Conservation (phyloP, 228 moss, liverwort and hornwort genomes). For the Sphagnum magellanicum region DNA sequence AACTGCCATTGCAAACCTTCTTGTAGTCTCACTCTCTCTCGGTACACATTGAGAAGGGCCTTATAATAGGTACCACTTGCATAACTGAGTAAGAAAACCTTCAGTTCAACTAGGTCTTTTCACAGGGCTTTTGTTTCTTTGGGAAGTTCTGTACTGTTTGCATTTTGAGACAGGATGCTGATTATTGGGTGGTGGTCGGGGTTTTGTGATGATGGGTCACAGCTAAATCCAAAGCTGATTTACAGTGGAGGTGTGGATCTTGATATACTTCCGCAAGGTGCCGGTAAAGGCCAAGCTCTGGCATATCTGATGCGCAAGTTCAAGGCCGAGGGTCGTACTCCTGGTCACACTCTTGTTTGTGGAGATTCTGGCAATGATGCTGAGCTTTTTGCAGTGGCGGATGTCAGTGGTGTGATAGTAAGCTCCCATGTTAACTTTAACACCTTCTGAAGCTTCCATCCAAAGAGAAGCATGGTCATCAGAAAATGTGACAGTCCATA, state of each 20-base stretch:
- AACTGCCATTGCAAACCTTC: too few species aligned
- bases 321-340: slow-evolving; percentile 43
- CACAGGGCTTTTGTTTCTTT: neutral
- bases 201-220: slow-evolving; percentile 7
- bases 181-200: neutral
- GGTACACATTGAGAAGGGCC: too few species aligned
- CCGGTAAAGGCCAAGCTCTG: slow-evolving; percentile 88
- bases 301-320: slow-evolving; percentile 67
- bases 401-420: slow-evolving; percentile 86
- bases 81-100: too few species aligned
- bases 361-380: slow-evolving; percentile 95
- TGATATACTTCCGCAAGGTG: slow-evolving; percentile 76
- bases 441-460: too few species aligned
- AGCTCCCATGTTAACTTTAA: slow-evolving; percentile 1
- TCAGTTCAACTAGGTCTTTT: too few species aligned
- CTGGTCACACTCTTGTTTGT: slow-evolving; percentile 75
- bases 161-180: neutral
- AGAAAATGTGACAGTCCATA: neutral
- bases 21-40: too few species aligned
- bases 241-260: slow-evolving; percentile 89
- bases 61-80: too few species aligned
- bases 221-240: slow-evolving; percentile 74
- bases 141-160: neutral
- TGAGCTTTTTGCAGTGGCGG: slow-evolving; percentile 74
- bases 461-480: too few species aligned